Percentiles rank a stretch among this genome's conserved stretches.
These are phyloP conservation scores for Colletotrichum brevisporum DNA, from an alignment of 2,329 filamentous ascomycete species.

Conservation along the genomic window DNA sequence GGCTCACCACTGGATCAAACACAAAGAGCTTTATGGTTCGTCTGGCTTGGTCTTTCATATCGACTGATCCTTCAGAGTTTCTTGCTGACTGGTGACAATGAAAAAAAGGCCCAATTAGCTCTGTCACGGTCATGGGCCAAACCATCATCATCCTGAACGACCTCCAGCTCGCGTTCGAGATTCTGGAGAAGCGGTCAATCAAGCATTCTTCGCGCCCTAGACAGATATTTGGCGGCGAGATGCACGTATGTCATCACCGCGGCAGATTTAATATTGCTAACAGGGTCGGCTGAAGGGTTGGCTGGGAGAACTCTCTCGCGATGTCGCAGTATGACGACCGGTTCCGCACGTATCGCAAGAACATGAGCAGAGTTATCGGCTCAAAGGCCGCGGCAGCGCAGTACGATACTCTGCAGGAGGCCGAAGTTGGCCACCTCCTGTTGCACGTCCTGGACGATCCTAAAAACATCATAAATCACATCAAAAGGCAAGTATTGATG, in stretches of 20 bases:
- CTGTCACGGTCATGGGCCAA: conserved; percentile 55
- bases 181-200: conserved; percentile 53
- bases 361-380: conserved; percentile 60
- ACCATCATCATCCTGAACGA: conserved; percentile 59
- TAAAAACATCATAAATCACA: conserved; percentile 54
- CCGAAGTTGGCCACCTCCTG: conserved; percentile 60
- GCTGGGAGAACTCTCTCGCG: conserved; percentile 54
- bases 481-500: conserved; percentile 54
- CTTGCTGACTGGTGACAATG: no score
- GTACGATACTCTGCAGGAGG: conserved; percentile 59
- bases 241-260: conserved; percentile 46
- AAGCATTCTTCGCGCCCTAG: conserved; percentile 52
- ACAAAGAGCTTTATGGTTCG: conserved; percentile 51
- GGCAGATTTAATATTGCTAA: neutral
- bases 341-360: conserved; percentile 59
- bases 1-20: conserved; percentile 52
- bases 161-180: conserved; percentile 50
- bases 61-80: no score
- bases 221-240: conserved; percentile 51
- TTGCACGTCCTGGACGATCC: conserved; percentile 57
- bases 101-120: conserved; percentile 46
- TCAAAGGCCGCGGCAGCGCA: conserved; percentile 54
- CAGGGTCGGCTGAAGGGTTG: conserved; percentile 42
- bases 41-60: neutral
- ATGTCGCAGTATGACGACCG: conserved; percentile 53